These are phyloP conservation scores for Trapa bicornis DNA, from an alignment of 345 rosid genomes.

Conservation along the genomic window DNA sequence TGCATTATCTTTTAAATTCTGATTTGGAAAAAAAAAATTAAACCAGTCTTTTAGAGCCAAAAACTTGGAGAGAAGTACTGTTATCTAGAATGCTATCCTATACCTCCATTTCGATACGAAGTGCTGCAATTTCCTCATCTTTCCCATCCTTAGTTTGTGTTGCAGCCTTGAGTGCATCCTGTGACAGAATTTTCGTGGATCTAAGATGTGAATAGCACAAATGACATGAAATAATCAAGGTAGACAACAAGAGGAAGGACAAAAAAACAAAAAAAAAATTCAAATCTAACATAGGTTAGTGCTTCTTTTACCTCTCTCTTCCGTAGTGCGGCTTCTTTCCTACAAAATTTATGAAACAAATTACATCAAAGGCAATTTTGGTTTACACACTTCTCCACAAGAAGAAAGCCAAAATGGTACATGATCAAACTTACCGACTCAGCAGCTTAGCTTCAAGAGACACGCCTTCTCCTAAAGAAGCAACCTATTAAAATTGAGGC, in stretches of 20 bases:
- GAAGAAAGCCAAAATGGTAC: background rate
- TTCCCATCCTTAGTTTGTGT: constrained; percentile 59
- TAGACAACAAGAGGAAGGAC: background rate
- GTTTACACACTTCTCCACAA: background rate
- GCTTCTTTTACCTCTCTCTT: constrained; percentile 61
- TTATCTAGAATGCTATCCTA: constrained; percentile 6
- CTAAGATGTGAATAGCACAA: background rate
- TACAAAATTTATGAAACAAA: constrained; percentile 12
- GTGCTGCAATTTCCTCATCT: constrained; percentile 62
- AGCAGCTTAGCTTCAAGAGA: constrained; percentile 88
- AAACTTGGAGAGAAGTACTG: constrained; percentile 7
- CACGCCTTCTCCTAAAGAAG: constrained; percentile 92
- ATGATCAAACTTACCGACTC: constrained; percentile 48
- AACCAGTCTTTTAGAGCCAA: constrained; percentile 9
- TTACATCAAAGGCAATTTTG: background rate
- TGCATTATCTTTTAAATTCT: constrained; percentile 74
- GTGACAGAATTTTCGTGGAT: constrained; percentile 8
- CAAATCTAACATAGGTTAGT: background rate
- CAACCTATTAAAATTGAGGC: constrained; percentile 43
- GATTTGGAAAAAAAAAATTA: constrained; percentile 8
- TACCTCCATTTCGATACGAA: constrained; percentile 79
- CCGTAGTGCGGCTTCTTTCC: constrained; percentile 87
- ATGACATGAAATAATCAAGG: background rate
- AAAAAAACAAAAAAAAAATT: background rate
- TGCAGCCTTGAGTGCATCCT: constrained; percentile 83